Evolutionary conservation across 345 rosid species (phyloP), one percentile per base, ranked within the genome.

Genomic region (Lumnitzera racemosa): DNA sequence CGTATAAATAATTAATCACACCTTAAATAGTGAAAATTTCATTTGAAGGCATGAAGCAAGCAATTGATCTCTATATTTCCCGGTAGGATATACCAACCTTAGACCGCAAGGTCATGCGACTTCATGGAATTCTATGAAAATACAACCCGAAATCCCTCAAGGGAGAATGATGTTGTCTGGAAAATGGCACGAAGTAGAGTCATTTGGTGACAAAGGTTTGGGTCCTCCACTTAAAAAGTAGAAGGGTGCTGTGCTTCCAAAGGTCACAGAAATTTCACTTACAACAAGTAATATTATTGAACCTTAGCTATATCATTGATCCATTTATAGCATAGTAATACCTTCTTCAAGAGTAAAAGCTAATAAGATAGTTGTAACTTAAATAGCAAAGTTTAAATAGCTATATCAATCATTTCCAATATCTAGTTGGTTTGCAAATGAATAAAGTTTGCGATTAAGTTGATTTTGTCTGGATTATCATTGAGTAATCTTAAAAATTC

Each of bases 61-160:
- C 78, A 27, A 75, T 78, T n/a, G n/a, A n/a, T n/a, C 7, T 78
- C 83, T 55, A 70, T 83, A 12, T 74, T 81, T 43, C 84, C 80
- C 1, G 79, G 57, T 51, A 59, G 4, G 24, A 65, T 11, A 15
- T 15, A 53, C 10, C 49, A 81, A 24, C 78, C 70, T 46, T 79
- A 58, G 0, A 84, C 86, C 0, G 75, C 86, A 51, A 49, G 72
- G 51, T 84, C 86, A 10, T 84, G 86, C 86, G 72, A 75, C 61
- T 84, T 81, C 56, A 53, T 81, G 66, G 86, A 81, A 4, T 52
- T 81, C 24, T 56, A 58, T 49, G 65, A 25, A 1, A 55, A 25
- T 1, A 58, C 68, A 0, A 61, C 50, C 7, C 17, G 59, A 23
- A 65, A 62, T 43, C 65, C 43, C 0, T 23, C 2, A 0, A 46